Evolutionary conservation across 2,329 filamentous ascomycete genomes (phyloP).

Genomic region (Aspergillus costaricaensis): DNA sequence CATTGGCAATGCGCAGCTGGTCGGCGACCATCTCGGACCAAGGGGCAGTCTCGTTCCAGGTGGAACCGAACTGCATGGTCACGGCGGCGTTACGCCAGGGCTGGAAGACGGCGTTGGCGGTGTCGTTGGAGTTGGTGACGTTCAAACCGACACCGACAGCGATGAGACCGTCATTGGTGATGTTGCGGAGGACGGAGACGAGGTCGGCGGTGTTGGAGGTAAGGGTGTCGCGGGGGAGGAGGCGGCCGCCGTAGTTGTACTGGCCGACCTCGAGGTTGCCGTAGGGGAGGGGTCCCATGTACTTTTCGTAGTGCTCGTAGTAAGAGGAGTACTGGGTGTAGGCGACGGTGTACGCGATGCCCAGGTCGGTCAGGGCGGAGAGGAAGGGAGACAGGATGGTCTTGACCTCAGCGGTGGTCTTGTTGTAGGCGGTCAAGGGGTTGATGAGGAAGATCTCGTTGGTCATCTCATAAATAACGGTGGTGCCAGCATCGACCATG

Average conservation of each 20-base stretch:
- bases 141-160: constrained; percentile 45
- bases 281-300: constrained; percentile 33
- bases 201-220: constrained; percentile 32
- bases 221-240: constrained; percentile 40
- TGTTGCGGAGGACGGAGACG: constrained; percentile 34
- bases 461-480: constrained; percentile 54
- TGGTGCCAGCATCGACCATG: constrained; percentile 54
- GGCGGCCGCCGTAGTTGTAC: constrained; percentile 36
- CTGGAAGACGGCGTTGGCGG: constrained; percentile 44
- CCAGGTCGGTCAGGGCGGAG: constrained; percentile 40
- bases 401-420: constrained; percentile 48
- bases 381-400: constrained; percentile 50
- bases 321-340: constrained; percentile 36
- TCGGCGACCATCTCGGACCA: constrained; percentile 39
- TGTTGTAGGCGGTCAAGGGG: constrained; percentile 52
- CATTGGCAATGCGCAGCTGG: constrained; percentile 43
- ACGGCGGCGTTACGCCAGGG: constrained; percentile 43
- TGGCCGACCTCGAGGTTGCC: constrained; percentile 29
- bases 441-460: constrained; percentile 51
- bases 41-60: constrained; percentile 43
- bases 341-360: constrained; percentile 35
- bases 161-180: constrained; percentile 36
- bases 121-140: constrained; percentile 38
- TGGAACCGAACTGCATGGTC: constrained; percentile 37
- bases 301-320: constrained; percentile 37